These are phyloP conservation scores for Rosa chinensis DNA, from an alignment of 306 rosid species.

Conservation along the genomic window DNA sequence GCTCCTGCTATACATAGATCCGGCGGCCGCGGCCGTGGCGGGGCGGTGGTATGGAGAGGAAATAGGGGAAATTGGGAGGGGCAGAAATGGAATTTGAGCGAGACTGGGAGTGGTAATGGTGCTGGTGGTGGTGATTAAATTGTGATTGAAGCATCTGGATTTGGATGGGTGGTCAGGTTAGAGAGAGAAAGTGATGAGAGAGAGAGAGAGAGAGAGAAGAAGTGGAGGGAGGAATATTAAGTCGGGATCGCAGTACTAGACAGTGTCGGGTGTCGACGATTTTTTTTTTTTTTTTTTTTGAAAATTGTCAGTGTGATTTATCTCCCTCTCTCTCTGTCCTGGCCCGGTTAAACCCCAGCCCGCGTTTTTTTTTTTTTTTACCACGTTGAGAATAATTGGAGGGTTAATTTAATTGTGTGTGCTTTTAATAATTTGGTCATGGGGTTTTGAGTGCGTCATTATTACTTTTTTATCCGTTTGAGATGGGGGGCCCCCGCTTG, in stretches of 20 bases:
- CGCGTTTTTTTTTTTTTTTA: neutral
- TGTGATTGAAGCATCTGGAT: slow-evolving; percentile 28
- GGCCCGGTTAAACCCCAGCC: neutral
- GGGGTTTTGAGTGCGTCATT: too few relatives aligned
- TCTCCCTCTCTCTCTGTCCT: neutral
- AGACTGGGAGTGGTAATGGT: slow-evolving; percentile 2
- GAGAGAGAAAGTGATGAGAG: neutral
- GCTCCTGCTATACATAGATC: slow-evolving; percentile 43
- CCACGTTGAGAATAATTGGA: neutral
- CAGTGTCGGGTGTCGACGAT: neutral
- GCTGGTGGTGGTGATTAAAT: slow-evolving; percentile 19
- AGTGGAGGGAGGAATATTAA: slow-evolving; percentile 10
- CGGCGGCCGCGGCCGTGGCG: neutral
- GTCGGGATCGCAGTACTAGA: slow-evolving; percentile 11
- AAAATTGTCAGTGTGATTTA: slow-evolving; percentile 1
- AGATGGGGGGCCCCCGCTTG: too few relatives aligned
- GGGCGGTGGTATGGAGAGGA: slow-evolving; percentile 6
- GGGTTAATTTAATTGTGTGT: too few relatives aligned
- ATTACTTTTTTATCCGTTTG: too few relatives aligned
- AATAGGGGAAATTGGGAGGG: slow-evolving; percentile 20
- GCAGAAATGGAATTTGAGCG: slow-evolving; percentile 22
- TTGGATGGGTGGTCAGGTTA: neutral
- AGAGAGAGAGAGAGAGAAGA: neutral
- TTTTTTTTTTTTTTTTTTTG: neutral
- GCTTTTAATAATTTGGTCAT: too few relatives aligned